These are phyloP conservation scores for Cynanchum wilfordii DNA, from an alignment of 257 asterid species.

Conservation along the genomic window DNA sequence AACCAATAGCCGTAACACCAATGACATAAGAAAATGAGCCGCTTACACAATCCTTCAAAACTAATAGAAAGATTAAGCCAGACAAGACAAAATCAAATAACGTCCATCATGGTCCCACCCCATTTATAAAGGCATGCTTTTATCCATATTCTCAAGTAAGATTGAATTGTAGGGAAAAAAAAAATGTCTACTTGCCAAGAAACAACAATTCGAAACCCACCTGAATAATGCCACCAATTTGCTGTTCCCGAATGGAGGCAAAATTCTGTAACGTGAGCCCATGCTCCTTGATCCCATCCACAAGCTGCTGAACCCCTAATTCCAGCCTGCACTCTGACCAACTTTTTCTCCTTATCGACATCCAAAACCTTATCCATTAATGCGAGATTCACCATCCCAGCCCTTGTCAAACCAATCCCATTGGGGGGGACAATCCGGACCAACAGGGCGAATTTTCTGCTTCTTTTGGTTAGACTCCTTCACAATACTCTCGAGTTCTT, in stretches of 20 bases:
- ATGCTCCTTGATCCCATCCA: conserved; percentile 75
- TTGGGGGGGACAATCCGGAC: conserved; percentile 87
- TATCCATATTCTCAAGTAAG: not conserved
- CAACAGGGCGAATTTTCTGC: conserved; percentile 83
- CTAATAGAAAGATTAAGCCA: not conserved
- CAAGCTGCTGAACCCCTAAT: conserved; percentile 93
- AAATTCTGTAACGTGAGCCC: conserved; percentile 91
- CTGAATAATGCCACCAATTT: conserved; percentile 95
- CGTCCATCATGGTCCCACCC: not conserved
- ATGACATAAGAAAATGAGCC: not conserved
- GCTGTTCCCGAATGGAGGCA: conserved; percentile 94
- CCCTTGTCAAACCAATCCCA: conserved; percentile 80
- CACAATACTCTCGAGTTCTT: conserved; percentile 55
- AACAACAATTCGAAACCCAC: conserved; percentile 19
- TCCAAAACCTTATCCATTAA: conserved; percentile 88
- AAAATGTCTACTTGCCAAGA: not conserved
- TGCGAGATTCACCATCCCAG: conserved; percentile 92
- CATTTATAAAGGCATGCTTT: not conserved
- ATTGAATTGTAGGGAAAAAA: not conserved
- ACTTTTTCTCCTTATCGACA: conserved; percentile 75
- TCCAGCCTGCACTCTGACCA: conserved; percentile 91
- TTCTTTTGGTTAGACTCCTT: conserved; percentile 51
- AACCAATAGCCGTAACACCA: not conserved
- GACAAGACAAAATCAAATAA: not conserved
- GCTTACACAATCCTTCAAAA: not conserved